phyloP scores from a whole-genome alignment of 441 rosid genomes.

The Pelargonium citronellum region DNA sequence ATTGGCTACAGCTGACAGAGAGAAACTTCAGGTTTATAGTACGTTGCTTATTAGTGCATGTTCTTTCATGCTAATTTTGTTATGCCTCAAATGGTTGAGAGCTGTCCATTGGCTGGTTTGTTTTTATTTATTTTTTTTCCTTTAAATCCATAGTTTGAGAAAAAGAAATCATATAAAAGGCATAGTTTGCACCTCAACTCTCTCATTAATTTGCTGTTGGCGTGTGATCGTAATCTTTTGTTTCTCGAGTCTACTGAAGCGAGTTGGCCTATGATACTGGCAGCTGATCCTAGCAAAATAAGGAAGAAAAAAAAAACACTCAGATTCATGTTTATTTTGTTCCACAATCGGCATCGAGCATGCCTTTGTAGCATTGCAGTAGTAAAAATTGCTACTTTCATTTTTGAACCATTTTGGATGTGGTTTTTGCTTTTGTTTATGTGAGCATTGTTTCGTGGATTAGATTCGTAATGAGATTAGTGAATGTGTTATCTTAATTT shows the following conservation, averaged over 20 bases:
- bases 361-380: neutral
- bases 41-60: conserved; percentile 23
- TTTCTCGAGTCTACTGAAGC: conserved; percentile 15
- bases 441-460: conserved; percentile 6
- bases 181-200: conserved; percentile 22
- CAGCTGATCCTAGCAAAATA: conserved; percentile 12
- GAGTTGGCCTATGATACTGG: neutral
- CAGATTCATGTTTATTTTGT: conserved; percentile 8
- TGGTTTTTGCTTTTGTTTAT: conserved; percentile 3
- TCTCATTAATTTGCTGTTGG: conserved; percentile 24
- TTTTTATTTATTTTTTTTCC: neutral
- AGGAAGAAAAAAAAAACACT: conserved; percentile 10
- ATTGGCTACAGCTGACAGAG: conserved; percentile 23
- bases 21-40: conserved; percentile 35
- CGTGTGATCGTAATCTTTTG: neutral
- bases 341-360: conserved; percentile 10
- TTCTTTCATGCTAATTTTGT: conserved; percentile 39
- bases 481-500: neutral
- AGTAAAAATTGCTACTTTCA: conserved; percentile 10
- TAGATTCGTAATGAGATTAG: neutral
- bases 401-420: neutral
- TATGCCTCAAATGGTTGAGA: conserved; percentile 21
- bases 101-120: conserved; percentile 25
- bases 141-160: conserved; percentile 25
- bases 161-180: conserved; percentile 32